Conservation (phyloP, 2,329 filamentous ascomycete genomes). For the Magnaporthiopsis rhizophila region DNA sequence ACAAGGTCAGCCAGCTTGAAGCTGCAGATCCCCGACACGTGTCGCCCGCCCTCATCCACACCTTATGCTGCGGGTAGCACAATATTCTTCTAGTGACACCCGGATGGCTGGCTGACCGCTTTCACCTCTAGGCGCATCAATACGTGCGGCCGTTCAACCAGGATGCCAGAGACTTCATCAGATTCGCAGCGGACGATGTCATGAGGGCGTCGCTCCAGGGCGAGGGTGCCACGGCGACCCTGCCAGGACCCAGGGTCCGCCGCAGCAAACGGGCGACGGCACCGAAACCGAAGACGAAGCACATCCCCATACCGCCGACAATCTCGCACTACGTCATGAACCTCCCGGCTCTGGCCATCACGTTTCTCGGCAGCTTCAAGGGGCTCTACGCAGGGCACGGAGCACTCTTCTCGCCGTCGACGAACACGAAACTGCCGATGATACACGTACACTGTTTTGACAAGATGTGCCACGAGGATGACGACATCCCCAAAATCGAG, state of each 20-base stretch:
- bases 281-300: slow-evolving; percentile 2
- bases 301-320: slow-evolving; percentile 55
- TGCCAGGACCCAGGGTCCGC: slow-evolving; percentile 36
- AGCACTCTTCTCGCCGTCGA: slow-evolving; percentile 47
- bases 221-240: slow-evolving; percentile 39
- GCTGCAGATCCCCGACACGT: no score
- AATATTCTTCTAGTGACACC: no score
- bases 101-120: no score
- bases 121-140: slow-evolving; percentile 16
- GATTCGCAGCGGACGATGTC: slow-evolving; percentile 54
- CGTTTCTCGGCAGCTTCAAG: slow-evolving; percentile 68
- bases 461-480: slow-evolving; percentile 57
- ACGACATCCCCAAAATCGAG: slow-evolving; percentile 49
- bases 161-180: slow-evolving; percentile 78
- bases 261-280: slow-evolving; percentile 7
- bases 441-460: slow-evolving; percentile 95
- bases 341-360: slow-evolving; percentile 79
- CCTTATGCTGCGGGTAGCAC: no score
- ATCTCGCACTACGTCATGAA: slow-evolving; percentile 99
- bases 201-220: slow-evolving; percentile 40
- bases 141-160: slow-evolving; percentile 75
- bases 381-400: slow-evolving; percentile 73
- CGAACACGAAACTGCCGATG: slow-evolving; percentile 59
- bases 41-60: no score
- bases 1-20: slow-evolving; percentile 55